Base-by-base conservation (phyloP, 495 filamentous ascomycete species). In the Geopyxis carbonaria region DNA sequence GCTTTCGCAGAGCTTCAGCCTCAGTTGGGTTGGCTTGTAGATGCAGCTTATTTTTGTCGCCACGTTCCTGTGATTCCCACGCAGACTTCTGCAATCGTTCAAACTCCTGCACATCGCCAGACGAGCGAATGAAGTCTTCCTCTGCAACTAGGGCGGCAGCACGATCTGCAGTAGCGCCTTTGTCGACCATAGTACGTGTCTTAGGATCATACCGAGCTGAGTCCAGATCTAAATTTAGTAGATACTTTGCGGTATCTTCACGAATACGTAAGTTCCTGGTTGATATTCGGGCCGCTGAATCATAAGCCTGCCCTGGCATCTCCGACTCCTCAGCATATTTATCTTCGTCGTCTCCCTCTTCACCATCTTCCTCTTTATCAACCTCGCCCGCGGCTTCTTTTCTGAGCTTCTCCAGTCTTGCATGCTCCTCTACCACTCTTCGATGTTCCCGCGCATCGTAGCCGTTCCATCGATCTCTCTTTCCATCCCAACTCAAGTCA, bases 161-260 rank as follows among this genome's bases (percentile, higher is more conserved):
- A 46, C 77, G 72, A 61, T 95, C 85, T 3, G 64, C 64, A 25
- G 80, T 80, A 4, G 80, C 86, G 23, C 87, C 86, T 47, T 72
- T 71, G 45, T 93, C 86, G 3, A 93, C 78, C 76, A 97, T 92
- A 4, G 81, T 78, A 42, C 89, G 72, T 23, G 87, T 95, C 56
- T 97, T 97, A 0, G 89, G 89, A 52, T 97, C 91, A 59, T 97
- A 97, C 54, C 93, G 93, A 9, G 89, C 91, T 0, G 87, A 93
- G 48, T 97, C 89, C 2, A 91, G 70, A 50, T 95, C 89, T 3
- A 97, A 68, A 51, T 94, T 94, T 0, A 94, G 64, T 5, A 97
- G 63, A 56, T 97, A 97, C 56, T 95, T 95, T n/a, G 89, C 89
- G 4, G 89, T 95, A 58, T 97, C 89, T 62, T 97, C 89, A 51